Conservation (phyloP, 345 rosid species). For the Populus tremula region DNA sequence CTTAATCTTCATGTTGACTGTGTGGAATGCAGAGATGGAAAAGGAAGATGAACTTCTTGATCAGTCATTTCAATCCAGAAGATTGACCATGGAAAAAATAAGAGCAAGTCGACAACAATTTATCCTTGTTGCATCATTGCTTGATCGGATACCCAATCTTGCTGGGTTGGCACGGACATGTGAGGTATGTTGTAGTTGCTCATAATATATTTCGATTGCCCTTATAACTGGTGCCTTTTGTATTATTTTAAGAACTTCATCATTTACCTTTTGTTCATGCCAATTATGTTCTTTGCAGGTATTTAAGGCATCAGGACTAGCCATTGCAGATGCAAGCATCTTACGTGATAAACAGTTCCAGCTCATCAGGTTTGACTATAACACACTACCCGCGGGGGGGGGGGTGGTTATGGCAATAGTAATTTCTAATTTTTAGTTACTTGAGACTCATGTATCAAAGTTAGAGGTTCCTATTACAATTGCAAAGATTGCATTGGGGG, state of each 20-base stretch:
- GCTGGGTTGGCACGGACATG: constrained; percentile 95
- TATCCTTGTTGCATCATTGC: constrained; percentile 82
- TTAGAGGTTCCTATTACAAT: too few species aligned
- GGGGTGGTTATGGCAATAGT: too few species aligned
- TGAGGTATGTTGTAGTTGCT: constrained; percentile 51
- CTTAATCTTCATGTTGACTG: constrained; percentile 3
- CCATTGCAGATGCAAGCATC: constrained; percentile 64
- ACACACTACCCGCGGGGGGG: background rate
- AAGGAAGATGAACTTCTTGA: constrained; percentile 76
- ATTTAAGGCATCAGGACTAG: constrained; percentile 76
- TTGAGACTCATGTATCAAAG: too few species aligned
- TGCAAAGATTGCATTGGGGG: too few species aligned
- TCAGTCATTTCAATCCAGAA: constrained; percentile 67
- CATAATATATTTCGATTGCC: background rate
- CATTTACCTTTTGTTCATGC: background rate
- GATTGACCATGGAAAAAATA: constrained; percentile 52
- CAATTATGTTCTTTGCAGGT: constrained; percentile 45
- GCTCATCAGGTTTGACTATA: constrained; percentile 66
- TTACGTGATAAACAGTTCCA: constrained; percentile 86
- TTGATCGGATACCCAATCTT: constrained; percentile 93
- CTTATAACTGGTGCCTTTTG: background rate
- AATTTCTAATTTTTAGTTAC: too few species aligned
- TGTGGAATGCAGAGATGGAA: constrained; percentile 65
- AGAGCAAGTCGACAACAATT: constrained; percentile 68
- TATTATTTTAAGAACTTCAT: background rate